phyloP scores from a whole-genome alignment of 441 rosid species.

The Erodium trifolium region DNA sequence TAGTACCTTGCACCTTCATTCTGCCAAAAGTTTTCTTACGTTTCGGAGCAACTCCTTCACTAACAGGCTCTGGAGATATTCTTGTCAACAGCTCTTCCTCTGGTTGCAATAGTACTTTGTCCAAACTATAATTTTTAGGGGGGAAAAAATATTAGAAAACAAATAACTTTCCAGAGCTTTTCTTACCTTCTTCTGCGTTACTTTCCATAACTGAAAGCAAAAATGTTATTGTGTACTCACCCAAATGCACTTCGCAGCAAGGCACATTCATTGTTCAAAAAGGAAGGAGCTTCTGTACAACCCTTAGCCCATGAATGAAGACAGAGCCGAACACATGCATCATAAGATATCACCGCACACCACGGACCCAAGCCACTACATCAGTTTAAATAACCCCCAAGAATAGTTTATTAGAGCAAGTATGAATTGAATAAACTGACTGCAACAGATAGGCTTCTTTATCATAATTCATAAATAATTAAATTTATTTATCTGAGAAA shows the following conservation, averaged over 20 bases:
- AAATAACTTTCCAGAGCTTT: background rate
- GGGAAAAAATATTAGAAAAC: constrained; percentile 14
- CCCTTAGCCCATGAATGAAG: constrained; percentile 99
- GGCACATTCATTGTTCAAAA: constrained; percentile 88
- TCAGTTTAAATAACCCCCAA: constrained; percentile 18
- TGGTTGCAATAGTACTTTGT: constrained; percentile 75
- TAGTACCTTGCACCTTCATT: constrained; percentile 90
- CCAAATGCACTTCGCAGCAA: constrained; percentile 77
- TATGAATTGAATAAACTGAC: constrained; percentile 11
- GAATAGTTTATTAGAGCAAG: constrained; percentile 9
- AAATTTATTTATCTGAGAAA: background rate
- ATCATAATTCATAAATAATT: constrained; percentile 18
- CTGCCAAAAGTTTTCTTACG: constrained; percentile 79
- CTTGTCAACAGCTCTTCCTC: constrained; percentile 83
- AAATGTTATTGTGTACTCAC: constrained; percentile 33
- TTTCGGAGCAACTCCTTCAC: constrained; percentile 63
- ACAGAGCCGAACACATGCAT: constrained; percentile 93
- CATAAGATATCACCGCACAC: constrained; percentile 94
- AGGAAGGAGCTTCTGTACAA: constrained; percentile 95
- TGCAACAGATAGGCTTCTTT: constrained; percentile 6
- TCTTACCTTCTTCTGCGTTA: background rate
- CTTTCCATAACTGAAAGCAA: background rate
- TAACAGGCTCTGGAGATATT: constrained; percentile 52
- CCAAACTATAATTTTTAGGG: constrained; percentile 37
- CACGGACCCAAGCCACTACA: constrained; percentile 88